Evolutionary conservation across 108 stramenopile genomes (phyloP), one percentile per base, ranked within the genome.

Genomic region (Epithemia pelagica): DNA sequence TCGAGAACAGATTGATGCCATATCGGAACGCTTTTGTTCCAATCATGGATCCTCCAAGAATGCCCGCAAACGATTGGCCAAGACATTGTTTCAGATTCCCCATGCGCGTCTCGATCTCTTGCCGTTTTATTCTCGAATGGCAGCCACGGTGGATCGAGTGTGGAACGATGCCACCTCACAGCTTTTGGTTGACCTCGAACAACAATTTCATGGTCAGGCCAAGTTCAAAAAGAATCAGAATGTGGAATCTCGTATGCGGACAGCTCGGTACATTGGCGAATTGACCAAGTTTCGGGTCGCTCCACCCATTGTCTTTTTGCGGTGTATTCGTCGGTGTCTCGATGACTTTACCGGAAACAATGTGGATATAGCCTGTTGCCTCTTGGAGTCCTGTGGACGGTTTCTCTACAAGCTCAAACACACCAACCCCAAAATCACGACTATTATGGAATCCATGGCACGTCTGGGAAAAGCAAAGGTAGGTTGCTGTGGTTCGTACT

Each of bases 271-370:
- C 73, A 81, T 96, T 37, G 88, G 92, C 10, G 97, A 98, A 72
- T 75, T 98, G 7, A 94, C 94, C 24, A 98, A 96, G 66, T 98
- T 98, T 67, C 78, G 86, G 30, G 85, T 95, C 29, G 94, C 96
- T 25, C 95, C 96, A 5, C 95, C 95, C 1, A 92, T 96, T 32
- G 89, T 96, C 20, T 82, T 84, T 23, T 80, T 98, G 24, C 85
- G 89, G 58, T 87, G 90, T 33, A 71, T 96, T 5, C 68, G 82
- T 65, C 73, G 88, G 19, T 96, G 95, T 63, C 62, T 96, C 32
- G 80, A 90, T 60, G 96, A 98, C 61, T 96, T 98, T 69, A 76
- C 68, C 54, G 87, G 88, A 5, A 75, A 73, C 63, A 90, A 95
- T 73, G 89, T 98, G 37, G 93, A 98, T 65, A 78, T 96, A 2